Base-by-base conservation (phyloP, 2,329 filamentous ascomycete genomes). In the Diaporthe sp. region DNA sequence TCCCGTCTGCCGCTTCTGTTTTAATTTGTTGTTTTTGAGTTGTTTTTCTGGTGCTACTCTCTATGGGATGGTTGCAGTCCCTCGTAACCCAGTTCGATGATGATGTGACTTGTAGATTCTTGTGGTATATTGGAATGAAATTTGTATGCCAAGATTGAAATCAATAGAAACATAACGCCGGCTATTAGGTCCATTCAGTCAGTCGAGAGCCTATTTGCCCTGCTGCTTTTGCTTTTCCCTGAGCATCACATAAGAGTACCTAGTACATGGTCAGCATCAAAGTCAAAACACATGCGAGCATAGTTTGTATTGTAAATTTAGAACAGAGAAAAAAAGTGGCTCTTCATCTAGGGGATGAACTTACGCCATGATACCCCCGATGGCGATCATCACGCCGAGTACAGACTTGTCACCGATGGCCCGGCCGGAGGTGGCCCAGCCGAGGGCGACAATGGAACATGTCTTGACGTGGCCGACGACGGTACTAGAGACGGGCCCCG, bases 401-500 rank as follows among this genome's bases (percentile, higher is more conserved):
- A 91, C 81, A 7, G 88, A 88, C 80, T 86, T 89, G 78, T 91
- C 89, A 19, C 86, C 86, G 37, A 90, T 86, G 13, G 86, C 85
- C n/a, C 89, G 83, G 12, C 89, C 88, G 15, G 87, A 90, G 0
- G 84, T 85, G 72, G 85, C 83, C 91, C 91, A 93, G 39, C 91
- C 91, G 6, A 93, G 81, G 25, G 87, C 87, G n/a, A 92, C 90
- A 76, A 93, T 92, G 7, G 88, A 88, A 78, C 90, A 92, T 0
- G 91, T 93, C 82, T 93, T 93, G 47, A 92, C 83, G 78, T 93
- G 91, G 0, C 91, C 91, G 22, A 93, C 90, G 0, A 93, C 90
- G 0, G 91, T 92, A 77, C 90, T 92, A 10, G 90, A 90, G 5
- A 93, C 90, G 0, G 91, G 89, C 0, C 91, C 91, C 0, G 88